These are phyloP conservation scores for Talaromyces sp. DNA, from an alignment of 2,329 filamentous ascomycete genomes.

Conservation along the genomic window DNA sequence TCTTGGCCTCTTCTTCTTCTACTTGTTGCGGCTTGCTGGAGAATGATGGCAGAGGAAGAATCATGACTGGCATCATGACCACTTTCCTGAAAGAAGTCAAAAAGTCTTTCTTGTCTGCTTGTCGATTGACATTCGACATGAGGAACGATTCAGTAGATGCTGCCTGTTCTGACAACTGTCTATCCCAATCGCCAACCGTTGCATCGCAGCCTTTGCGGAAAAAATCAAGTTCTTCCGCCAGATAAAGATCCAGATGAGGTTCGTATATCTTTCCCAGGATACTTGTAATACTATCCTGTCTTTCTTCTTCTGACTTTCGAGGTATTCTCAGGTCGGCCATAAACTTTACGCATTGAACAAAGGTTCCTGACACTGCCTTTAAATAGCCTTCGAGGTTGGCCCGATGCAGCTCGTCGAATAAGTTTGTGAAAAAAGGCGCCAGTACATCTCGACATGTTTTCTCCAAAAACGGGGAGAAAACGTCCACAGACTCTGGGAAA, in stretches of 20 bases:
- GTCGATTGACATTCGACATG: slow-evolving; percentile 90
- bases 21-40: slow-evolving; percentile 50
- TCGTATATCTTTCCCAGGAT: slow-evolving; percentile 73
- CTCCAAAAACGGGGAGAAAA: slow-evolving; percentile 73
- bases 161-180: slow-evolving; percentile 84
- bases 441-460: slow-evolving; percentile 77
- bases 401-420: slow-evolving; percentile 84
- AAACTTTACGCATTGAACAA: slow-evolving; percentile 78
- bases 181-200: slow-evolving; percentile 82
- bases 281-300: slow-evolving; percentile 59
- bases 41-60: slow-evolving; percentile 60
- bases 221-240: slow-evolving; percentile 82
- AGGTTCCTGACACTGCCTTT: slow-evolving; percentile 78
- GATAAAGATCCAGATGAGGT: slow-evolving; percentile 86
- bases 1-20: slow-evolving; percentile 16
- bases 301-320: slow-evolving; percentile 51
- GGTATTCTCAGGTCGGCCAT: slow-evolving; percentile 64
- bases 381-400: slow-evolving; percentile 71
- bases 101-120: slow-evolving; percentile 95
- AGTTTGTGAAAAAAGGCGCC: slow-evolving; percentile 73
- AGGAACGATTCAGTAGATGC: slow-evolving; percentile 87
- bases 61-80: slow-evolving; percentile 97
- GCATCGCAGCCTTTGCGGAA: slow-evolving; percentile 72
- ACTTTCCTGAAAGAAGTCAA: slow-evolving; percentile 96
- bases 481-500: slow-evolving; percentile 64